These are phyloP conservation scores for Nannochloris sp. DNA, from an alignment of 139 green algal genomes.

Conservation along the genomic window DNA sequence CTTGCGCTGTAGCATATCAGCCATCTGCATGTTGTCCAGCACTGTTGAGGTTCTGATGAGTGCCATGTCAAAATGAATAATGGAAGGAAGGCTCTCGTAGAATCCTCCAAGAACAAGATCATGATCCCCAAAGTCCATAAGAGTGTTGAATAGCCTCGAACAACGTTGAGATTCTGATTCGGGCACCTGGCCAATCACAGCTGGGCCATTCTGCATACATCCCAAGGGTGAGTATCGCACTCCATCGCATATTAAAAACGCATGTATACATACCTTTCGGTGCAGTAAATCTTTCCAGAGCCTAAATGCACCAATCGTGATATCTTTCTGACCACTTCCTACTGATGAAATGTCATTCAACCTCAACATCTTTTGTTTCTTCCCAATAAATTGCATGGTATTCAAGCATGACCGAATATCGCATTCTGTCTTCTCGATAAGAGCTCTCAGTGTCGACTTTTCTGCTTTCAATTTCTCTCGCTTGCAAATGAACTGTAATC, in stretches of 20 bases:
- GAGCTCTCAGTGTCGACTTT: constrained; percentile 37
- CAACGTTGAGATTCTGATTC: constrained; percentile 24
- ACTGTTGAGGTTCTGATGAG: constrained; percentile 40
- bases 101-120: constrained; percentile 58
- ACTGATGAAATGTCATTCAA: constrained; percentile 31
- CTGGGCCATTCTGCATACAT: constrained; percentile 5
- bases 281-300: constrained; percentile 59
- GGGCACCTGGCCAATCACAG: constrained; percentile 5
- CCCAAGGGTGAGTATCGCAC: neutral
- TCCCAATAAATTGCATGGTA: constrained; percentile 70
- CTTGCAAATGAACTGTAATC: constrained; percentile 26
- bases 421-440: constrained; percentile 43
- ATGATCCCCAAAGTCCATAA: constrained; percentile 69
- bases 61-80: constrained; percentile 60
- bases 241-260: neutral
- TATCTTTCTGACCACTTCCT: constrained; percentile 68
- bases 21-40: constrained; percentile 37
- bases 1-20: constrained; percentile 41
- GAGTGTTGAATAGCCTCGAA: constrained; percentile 28
- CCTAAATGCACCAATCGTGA: constrained; percentile 46
- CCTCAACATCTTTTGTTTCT: constrained; percentile 17
- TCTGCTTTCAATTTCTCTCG: constrained; percentile 30
- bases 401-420: constrained; percentile 92
- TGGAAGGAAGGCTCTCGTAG: constrained; percentile 53
- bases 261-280: constrained; percentile 16